A percentile compares a stretch with the other conserved stretches of the same genome.
Conservation (phyloP, 257 asterid genomes). For the Solanum sitiens region DNA sequence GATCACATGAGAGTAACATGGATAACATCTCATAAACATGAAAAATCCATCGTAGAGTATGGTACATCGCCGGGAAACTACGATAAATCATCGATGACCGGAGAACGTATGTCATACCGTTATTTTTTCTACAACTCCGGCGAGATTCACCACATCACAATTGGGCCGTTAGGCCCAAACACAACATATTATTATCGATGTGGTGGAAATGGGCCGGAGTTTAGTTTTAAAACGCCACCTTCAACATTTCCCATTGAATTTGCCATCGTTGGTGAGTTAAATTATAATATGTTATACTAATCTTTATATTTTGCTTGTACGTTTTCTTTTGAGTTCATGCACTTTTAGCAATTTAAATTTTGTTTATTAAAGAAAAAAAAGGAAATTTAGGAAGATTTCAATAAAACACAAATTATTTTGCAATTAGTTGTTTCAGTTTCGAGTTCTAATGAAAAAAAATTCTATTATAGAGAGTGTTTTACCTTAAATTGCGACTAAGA, state of each 20-base stretch:
- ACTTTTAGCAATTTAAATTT: neutral
- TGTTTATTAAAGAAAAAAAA: neutral
- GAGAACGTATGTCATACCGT: slow-evolving; percentile 33
- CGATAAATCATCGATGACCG: slow-evolving; percentile 31
- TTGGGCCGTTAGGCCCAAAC: slow-evolving; percentile 67
- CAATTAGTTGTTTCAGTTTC: too few relatives aligned
- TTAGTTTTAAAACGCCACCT: slow-evolving; percentile 69
- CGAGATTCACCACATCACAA: slow-evolving; percentile 51
- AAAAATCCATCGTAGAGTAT: slow-evolving; percentile 42
- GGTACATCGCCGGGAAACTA: slow-evolving; percentile 43
- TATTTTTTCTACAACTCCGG: slow-evolving; percentile 67
- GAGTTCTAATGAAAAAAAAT: neutral
- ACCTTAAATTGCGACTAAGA: too few relatives aligned
- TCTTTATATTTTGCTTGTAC: neutral
- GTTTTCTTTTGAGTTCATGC: slow-evolving; percentile 17
- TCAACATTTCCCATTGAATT: slow-evolving; percentile 58
- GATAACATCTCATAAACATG: slow-evolving; percentile 40
- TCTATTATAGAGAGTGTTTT: too few relatives aligned
- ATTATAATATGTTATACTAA: neutral
- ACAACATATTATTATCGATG: slow-evolving; percentile 61
- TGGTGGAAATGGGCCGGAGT: slow-evolving; percentile 59
- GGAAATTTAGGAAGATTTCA: neutral
- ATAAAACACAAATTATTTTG: too few relatives aligned
- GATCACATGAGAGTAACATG: slow-evolving; percentile 68
- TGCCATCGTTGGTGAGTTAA: slow-evolving; percentile 55